phyloP scores from a whole-genome alignment of 2,329 filamentous ascomycete species.

The Phaeosphaeria sp. region DNA sequence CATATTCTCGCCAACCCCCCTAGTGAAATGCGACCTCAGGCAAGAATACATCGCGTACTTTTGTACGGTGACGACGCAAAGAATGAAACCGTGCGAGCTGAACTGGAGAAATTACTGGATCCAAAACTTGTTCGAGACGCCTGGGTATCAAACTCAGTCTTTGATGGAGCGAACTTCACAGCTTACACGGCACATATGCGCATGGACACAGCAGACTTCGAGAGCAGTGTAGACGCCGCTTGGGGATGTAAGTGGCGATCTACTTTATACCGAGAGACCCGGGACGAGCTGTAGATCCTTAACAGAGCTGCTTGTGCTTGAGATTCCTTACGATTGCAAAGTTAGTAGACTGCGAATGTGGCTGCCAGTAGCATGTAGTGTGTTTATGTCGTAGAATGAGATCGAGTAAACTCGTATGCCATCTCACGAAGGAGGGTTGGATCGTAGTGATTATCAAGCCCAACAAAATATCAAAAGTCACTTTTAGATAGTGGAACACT shows the following conservation, averaged over 20 bases:
- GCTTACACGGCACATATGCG: slow-evolving; percentile 1
- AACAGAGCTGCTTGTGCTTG: neutral
- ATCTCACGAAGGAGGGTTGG: neutral
- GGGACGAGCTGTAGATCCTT: neutral
- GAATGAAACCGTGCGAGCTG: slow-evolving; percentile 3
- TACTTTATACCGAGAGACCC: slow-evolving; percentile 1
- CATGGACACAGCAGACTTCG: slow-evolving; percentile 9
- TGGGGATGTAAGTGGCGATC: slow-evolving; percentile 12
- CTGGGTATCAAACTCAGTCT: slow-evolving; percentile 5
- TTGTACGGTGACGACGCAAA: slow-evolving; percentile 16
- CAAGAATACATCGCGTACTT: slow-evolving; percentile 4
- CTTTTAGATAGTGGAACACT: neutral
- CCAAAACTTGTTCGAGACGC: slow-evolving; percentile 9
- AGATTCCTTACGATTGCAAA: neutral
- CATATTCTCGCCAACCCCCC: slow-evolving; percentile 11
- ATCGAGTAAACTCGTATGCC: neutral
- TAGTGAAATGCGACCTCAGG: neutral
- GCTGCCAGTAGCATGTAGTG: neutral
- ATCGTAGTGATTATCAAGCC: neutral
- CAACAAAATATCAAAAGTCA: neutral
- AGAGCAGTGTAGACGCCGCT: neutral
- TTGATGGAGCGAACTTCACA: slow-evolving; percentile 8
- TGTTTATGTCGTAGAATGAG: neutral
- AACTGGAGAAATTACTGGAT: slow-evolving; percentile 5
- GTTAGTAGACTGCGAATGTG: neutral